Base-by-base conservation (phyloP, 2,329 filamentous ascomycete genomes). In the Gnomoniopsis smithogilvyi region DNA sequence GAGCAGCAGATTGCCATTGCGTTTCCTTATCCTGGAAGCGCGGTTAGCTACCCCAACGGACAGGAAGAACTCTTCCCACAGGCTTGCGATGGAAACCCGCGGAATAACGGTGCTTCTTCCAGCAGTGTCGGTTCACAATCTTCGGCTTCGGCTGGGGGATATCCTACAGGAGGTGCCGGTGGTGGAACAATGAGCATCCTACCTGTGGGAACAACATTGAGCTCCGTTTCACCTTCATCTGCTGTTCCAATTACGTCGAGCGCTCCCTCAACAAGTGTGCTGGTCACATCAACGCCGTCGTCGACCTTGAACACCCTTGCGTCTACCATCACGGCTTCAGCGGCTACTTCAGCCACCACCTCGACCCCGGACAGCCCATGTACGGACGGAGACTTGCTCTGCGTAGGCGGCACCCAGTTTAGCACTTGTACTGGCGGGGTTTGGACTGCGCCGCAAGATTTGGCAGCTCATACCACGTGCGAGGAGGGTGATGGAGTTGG, bases 21-120 rank as follows among this genome's bases (percentile, higher is more conserved):
- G 11, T 91, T 86, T 74, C 88, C 89, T 0, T 72, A 86, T 54
- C 82, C 88, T 0, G 89, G 89, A 46, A 61, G 77, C 3, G 79
- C 77, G 2, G 73, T 89, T 36, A 75, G 82, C 33, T 73, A 71
- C 2, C 68, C 68, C 24, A 72, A 74, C 22, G 59, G 73, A 45
- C 21, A 68, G 0, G 60, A 63, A 19, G 72, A 76, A 43, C 60
- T 72, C 4, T 69, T 69, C 51, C 54, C 61, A 58, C 69, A 71
- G 57, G 38, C 56, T 4, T 72, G 70, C 38, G 68, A 72, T 52
- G 69, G 70, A 0, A 72, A 72, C 34, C 66, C 70, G 7, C 65
- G 65, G 15, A 62, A 62, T 30, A 53, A 14, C 36, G 56, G 51
- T 21, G 26, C 26, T 3, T 17, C 26, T 2, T 15, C 45, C 8